Evolutionary conservation across 2,329 filamentous ascomycete genomes (phyloP).

Genomic region (Penicillium frequentans): DNA sequence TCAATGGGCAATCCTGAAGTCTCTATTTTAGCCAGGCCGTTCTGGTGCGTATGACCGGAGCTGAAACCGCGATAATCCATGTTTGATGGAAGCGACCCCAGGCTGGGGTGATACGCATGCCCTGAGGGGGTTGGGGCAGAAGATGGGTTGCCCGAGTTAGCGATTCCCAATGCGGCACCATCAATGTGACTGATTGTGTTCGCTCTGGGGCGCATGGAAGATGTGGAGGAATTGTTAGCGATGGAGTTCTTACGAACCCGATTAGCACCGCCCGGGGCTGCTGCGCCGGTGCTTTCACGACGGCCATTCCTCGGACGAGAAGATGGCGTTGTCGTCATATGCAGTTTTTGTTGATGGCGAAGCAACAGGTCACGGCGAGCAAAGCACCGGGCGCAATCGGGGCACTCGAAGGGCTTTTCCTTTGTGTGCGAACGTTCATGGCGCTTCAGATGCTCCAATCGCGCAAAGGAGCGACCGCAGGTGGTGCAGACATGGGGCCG

Average conservation of each 20-base stretch:
- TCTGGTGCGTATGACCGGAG: conserved; percentile 51
- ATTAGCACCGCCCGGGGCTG: conserved; percentile 56
- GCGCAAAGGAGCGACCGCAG: conserved; percentile 88
- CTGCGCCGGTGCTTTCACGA: conserved; percentile 80
- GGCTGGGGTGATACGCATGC: conserved; percentile 71
- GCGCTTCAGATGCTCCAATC: conserved; percentile 92
- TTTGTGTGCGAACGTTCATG: conserved; percentile 98
- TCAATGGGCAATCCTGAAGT: conserved; percentile 72
- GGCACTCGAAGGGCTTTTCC: conserved; percentile 97
- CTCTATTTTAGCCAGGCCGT: conserved; percentile 78
- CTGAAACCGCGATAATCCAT: conserved; percentile 70
- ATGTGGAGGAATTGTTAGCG: conserved; percentile 56
- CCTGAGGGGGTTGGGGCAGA: conserved; percentile 35
- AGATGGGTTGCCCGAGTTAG: conserved; percentile 28
- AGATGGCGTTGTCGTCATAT: conserved; percentile 86
- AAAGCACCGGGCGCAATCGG: conserved; percentile 92
- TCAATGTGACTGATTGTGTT: conserved; percentile 98
- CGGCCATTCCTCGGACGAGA: conserved; percentile 78
- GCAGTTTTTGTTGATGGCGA: conserved; percentile 96
- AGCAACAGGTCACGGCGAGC: conserved; percentile 87
- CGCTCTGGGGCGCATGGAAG: conserved; percentile 75
- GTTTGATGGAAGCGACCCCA: conserved; percentile 60
- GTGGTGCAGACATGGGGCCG: conserved; percentile 91
- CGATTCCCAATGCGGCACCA: conserved; percentile 68
- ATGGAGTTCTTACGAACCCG: conserved; percentile 92